Evolutionary conservation across 2,329 filamentous ascomycete species (phyloP), one percentile per base, ranked within the genome.

Genomic region (Paramyrothecium sp.): DNA sequence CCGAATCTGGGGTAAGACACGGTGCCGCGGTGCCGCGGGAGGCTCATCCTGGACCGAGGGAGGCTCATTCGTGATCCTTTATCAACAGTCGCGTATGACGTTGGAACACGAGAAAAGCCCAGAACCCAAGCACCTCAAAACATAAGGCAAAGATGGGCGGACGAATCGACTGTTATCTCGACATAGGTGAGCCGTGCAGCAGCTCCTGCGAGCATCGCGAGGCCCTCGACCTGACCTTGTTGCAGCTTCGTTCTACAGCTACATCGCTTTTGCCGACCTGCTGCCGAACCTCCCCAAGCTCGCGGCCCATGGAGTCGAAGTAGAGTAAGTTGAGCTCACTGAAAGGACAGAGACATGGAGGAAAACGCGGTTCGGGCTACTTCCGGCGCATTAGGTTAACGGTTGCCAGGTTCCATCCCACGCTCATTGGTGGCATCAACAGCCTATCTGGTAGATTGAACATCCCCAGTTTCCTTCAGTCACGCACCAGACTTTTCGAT

Each of bases 351-450:
- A 5, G 38, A 44, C 33, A 20, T 38, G 21, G 34, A 19, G 21
- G 11, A 54, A 20, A 22, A 34, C 54, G 41, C 20, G 26, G 10
- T 10, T 10, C 10, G 26, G 26, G 26, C 26, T 30, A 30, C 26
- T 30, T 30, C 26, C 4, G 4, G 26, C 10, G 26, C 26, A 30
- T 30, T 30, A 19, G 3, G 49, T 60, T 38, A 57, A 23, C 38
- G 48, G 3, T 8, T 20, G 2, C 26, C 60, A 91, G 88, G 53
- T 83, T 90, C 64, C 81, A 89, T 61, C 91, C 91, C 16, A 80
- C 92, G 54, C 88, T 93, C 67, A 78, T 94, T 16, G 87, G 85
- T 23, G 88, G 81, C 50, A 84, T 91, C 67, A 89, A 87, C 67
- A 75, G 78, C 38, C 79, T 76, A 20, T 81, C 81, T 49, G 84